Evolutionary conservation across 768 basidiomycete species (phyloP).

Genomic region (Leccinum longicurvipes): DNA sequence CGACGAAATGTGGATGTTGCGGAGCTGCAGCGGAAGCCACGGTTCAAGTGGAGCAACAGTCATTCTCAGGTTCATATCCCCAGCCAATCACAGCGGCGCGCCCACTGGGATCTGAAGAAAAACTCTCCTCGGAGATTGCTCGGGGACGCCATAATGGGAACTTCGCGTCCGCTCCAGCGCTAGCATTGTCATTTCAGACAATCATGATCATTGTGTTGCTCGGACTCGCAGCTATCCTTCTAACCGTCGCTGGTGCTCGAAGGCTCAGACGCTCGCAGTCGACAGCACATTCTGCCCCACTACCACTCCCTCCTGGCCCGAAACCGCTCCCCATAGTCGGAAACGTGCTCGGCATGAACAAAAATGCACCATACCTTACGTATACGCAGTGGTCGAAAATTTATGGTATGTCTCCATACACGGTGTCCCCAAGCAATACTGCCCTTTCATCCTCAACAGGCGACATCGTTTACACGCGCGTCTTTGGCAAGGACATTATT

Average conservation of each 20-base stretch:
- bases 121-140: too few relatives aligned
- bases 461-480: neutral
- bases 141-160: too few relatives aligned
- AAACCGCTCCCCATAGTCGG: conserved; percentile 12
- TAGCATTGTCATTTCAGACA: neutral
- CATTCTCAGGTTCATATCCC: neutral
- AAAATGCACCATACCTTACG: conserved; percentile 6
- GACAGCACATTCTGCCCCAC: neutral
- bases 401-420: conserved; percentile 8
- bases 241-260: neutral
- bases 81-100: neutral
- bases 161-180: neutral
- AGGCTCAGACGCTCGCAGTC: neutral
- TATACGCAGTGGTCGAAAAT: conserved; percentile 19
- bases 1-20: too few relatives aligned
- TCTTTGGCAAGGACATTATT: conserved; percentile 46
- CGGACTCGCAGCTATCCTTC: neutral
- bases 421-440: neutral
- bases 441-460: neutral
- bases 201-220: neutral
- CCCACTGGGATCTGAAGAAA: too few relatives aligned
- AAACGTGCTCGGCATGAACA: conserved; percentile 11
- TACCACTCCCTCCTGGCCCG: conserved; percentile 20
- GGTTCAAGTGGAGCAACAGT: too few relatives aligned
- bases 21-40: too few relatives aligned